A percentile compares a stretch with the other conserved stretches of the same genome.
Evolutionary conservation across 164 flowering plant species (phyloP).

Genomic region (Malania oleifera): DNA sequence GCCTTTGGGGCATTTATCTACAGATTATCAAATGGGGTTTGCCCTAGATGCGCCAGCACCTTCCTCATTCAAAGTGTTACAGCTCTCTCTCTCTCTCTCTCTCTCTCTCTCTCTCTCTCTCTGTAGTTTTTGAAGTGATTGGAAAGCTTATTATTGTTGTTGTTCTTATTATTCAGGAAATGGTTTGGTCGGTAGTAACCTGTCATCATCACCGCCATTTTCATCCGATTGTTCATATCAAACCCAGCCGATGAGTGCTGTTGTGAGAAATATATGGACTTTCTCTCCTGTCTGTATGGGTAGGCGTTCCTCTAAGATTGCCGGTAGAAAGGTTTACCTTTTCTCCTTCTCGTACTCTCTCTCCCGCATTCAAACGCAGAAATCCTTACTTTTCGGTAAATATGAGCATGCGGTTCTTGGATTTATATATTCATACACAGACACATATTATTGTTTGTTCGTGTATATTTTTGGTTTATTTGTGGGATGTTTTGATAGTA

Average conservation of each 20-base stretch:
- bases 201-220: constrained; percentile 26
- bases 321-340: constrained; percentile 73
- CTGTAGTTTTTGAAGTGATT: not conserved
- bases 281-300: constrained; percentile 85
- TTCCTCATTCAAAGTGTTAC: constrained; percentile 19
- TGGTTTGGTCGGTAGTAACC: constrained; percentile 18
- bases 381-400: no score
- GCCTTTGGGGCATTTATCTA: constrained; percentile 40
- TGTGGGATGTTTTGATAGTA: not conserved
- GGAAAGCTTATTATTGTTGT: not conserved
- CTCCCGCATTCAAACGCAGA: no score
- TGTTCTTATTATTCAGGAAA: constrained; percentile 30
- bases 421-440: no score
- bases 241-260: constrained; percentile 8
- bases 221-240: constrained; percentile 9
- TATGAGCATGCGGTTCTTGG: no score
- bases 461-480: no score
- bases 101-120: not conserved
- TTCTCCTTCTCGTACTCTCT: not conserved
- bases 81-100: constrained; percentile 5
- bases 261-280: constrained; percentile 59
- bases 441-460: no score
- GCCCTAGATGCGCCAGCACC: constrained; percentile 29
- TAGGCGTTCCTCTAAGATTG: constrained; percentile 87
- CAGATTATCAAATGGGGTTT: constrained; percentile 46